Evolutionary conservation across 2,329 filamentous ascomycete species (phyloP).

Genomic region (Periconia macrospinosa): DNA sequence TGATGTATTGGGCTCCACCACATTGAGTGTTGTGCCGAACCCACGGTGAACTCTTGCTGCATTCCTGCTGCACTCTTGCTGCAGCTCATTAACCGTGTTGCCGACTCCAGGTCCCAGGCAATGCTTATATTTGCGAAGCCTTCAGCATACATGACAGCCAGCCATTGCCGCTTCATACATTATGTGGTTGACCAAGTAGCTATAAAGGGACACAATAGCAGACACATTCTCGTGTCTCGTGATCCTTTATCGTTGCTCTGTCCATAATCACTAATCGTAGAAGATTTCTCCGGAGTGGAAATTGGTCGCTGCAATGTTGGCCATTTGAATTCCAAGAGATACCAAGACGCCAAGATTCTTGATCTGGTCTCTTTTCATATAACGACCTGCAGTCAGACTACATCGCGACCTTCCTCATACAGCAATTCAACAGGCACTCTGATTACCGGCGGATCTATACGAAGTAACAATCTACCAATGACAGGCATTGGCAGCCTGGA

Average conservation of each 20-base stretch:
- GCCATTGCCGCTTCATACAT: too few relatives aligned
- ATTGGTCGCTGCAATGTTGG: background rate
- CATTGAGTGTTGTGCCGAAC: background rate
- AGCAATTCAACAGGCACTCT: background rate
- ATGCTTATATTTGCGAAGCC: background rate
- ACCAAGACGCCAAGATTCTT: conserved; percentile 2
- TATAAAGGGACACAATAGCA: background rate
- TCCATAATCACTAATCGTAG: background rate
- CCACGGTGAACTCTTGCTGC: background rate
- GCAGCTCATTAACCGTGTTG: background rate
- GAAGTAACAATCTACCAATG: background rate
- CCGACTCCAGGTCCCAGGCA: background rate
- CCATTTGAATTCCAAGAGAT: background rate
- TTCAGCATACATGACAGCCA: background rate
- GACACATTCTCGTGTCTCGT: background rate
- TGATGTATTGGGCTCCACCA: background rate
- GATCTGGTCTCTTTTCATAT: background rate
- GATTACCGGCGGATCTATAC: background rate
- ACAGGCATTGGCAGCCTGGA: background rate
- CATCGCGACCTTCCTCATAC: conserved; percentile 4
- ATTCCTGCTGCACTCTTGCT: background rate
- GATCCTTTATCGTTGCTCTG: background rate
- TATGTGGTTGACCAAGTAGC: background rate
- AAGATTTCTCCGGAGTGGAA: background rate
- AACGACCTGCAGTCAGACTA: conserved; percentile 1